Conservation (phyloP, 768 basidiomycete species). For the Tricholoma saponaceum region DNA sequence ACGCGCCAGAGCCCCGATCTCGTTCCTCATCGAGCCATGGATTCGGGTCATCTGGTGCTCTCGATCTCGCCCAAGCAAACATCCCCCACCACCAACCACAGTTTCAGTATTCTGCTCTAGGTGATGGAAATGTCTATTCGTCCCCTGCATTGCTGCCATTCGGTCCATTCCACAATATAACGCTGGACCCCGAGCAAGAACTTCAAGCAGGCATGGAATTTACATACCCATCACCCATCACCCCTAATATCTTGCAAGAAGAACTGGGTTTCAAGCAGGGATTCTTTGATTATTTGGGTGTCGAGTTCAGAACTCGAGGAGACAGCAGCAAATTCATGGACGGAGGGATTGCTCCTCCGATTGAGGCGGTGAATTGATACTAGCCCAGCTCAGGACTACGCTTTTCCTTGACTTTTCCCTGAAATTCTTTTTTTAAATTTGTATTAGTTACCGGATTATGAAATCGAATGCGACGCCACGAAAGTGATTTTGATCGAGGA, state of each 20-base stretch:
- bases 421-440: background rate
- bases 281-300: background rate
- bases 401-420: background rate
- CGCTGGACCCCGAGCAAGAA: background rate
- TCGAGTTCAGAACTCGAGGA: background rate
- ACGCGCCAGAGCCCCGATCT: constrained; percentile 11
- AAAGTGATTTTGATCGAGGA: background rate
- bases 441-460: background rate
- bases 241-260: background rate
- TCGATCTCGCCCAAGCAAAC: background rate
- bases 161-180: background rate
- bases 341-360: background rate
- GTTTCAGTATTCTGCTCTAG: background rate
- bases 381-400: background rate
- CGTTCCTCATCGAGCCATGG: constrained; percentile 8
- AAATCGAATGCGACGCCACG: background rate
- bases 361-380: background rate
- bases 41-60: background rate
- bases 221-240: background rate
- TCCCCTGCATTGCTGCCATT: background rate
- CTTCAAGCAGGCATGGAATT: background rate
- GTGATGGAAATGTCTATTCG: background rate
- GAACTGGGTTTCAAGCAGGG: background rate
- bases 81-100: background rate
- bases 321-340: background rate